These are phyloP conservation scores for Tubosaeta sp. DNA, from an alignment of 768 basidiomycete species.

Conservation along the genomic window DNA sequence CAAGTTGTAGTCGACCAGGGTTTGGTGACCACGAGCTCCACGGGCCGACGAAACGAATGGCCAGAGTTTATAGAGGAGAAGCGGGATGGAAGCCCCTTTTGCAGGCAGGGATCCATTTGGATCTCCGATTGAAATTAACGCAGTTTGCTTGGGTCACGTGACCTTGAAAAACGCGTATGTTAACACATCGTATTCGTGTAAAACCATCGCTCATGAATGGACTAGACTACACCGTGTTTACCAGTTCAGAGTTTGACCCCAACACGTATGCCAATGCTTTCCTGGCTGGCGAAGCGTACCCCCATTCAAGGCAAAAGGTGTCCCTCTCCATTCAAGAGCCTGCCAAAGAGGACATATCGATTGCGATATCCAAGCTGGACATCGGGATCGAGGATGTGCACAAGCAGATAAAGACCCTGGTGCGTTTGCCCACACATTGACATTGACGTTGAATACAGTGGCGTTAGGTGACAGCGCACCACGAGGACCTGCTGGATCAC, in stretches of 20 bases:
- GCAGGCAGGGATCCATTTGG: no score
- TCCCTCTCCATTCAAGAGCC: conserved; percentile 42
- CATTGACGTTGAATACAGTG: background rate
- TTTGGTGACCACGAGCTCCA: no score
- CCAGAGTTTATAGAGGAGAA: no score
- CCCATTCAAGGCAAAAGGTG: conserved; percentile 25
- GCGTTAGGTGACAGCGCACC: conserved; percentile 74
- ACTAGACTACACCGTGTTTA: conserved; percentile 73
- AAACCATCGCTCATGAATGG: conserved; percentile 1
- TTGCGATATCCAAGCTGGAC: conserved; percentile 84
- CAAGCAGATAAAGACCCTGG: conserved; percentile 83
- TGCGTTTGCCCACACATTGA: conserved; percentile 33
- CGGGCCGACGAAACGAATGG: no score
- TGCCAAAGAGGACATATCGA: conserved; percentile 81
- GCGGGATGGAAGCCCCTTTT: no score
- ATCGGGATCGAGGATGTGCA: conserved; percentile 88
- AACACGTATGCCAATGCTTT: conserved; percentile 90
- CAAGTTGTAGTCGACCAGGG: no score
- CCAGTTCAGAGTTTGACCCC: conserved; percentile 71
- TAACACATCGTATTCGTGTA: no score
- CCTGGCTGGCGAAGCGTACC: conserved; percentile 77
- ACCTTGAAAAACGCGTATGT: no score
- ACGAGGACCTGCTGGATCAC: conserved; percentile 76
- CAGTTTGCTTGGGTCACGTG: no score
- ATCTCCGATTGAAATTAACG: no score